phyloP scores from a whole-genome alignment of 352 stramenopile genomes.

The Globisporangium cederbergense region DNA sequence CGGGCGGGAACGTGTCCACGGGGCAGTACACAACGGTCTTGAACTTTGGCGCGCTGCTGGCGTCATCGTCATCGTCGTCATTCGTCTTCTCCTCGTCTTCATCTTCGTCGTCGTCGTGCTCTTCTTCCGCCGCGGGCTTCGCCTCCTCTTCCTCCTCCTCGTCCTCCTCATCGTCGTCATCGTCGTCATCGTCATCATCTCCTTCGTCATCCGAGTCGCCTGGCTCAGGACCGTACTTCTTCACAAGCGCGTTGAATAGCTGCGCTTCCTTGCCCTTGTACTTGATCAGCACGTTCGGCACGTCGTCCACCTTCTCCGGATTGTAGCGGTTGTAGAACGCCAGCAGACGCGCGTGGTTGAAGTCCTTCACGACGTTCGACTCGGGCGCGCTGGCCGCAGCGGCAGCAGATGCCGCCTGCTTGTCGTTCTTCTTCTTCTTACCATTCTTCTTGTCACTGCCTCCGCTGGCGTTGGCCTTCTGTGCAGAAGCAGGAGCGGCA shows the following conservation, averaged over 20 bases:
- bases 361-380: slow-evolving; percentile 32
- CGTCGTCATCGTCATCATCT: slow-evolving; percentile 37
- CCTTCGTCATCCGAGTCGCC: slow-evolving; percentile 71
- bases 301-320: slow-evolving; percentile 69
- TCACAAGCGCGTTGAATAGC: slow-evolving; percentile 77
- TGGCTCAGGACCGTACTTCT: slow-evolving; percentile 83
- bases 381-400: slow-evolving; percentile 15
- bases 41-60: slow-evolving; percentile 43
- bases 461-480: slow-evolving; percentile 1
- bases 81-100: background rate
- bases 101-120: slow-evolving; percentile 30
- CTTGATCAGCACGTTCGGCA: slow-evolving; percentile 58
- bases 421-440: slow-evolving; percentile 16
- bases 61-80: slow-evolving; percentile 34
- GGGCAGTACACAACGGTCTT: slow-evolving; percentile 74
- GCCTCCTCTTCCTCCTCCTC: slow-evolving; percentile 18
- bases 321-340: slow-evolving; percentile 87
- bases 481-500: slow-evolving; percentile 7
- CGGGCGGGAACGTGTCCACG: slow-evolving; percentile 77
- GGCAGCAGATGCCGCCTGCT: background rate
- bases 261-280: slow-evolving; percentile 82
- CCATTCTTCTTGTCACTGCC: slow-evolving; percentile 6
- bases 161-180: slow-evolving; percentile 31
- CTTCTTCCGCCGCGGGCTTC: slow-evolving; percentile 20
- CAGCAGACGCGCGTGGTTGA: slow-evolving; percentile 62